Evolutionary conservation across 2,329 filamentous ascomycete species (phyloP), one percentile per base, ranked within the genome.

Genomic region (Trichoderma arundinaceum): DNA sequence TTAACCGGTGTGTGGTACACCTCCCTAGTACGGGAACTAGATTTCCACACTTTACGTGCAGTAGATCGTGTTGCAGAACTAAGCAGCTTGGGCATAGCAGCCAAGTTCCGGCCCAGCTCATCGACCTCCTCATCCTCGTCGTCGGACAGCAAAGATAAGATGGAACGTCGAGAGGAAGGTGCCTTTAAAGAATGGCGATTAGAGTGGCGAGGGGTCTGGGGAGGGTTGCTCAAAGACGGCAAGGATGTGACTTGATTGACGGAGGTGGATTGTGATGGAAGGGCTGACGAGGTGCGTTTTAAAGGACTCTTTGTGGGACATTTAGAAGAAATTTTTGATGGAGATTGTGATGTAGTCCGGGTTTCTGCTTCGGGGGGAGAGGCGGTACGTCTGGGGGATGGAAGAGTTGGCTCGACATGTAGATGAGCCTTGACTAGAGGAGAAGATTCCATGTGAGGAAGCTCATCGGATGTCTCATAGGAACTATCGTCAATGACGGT

Each of bases 131-230:
- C 71, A 7, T 73, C 70, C 8, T 68, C 70, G 22, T 74, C 74
- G 69, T 78, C 76, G 7, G 80, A 77, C 10, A 81, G 70, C 65
- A 83, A 77, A 28, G 81, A 82, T 51, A 82, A 74, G 58, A 83
- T 74, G 52, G 80, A 77, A 65, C 72, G 74, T 32, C 72, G 73
- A 53, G 75, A 74, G 3, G 74, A 76, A 1, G 77, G 71, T 7
- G 68, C 69, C 10, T 67, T 71, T 57, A 43, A 44, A 22, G 75
- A 69, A 52, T 61, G 71, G 54, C 69, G 71, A 52, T 71, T 64
- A 5, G 69, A 69, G 3, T 69, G 72, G 2, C 72, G 67, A 28
- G 71, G 73, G 4, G 74, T 75, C 46, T 68, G 71, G 1, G 75
- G 75, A 8, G 70, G 74, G 10, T 57, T 66, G 38, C 48, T 28